A percentile compares a stretch with the other conserved stretches of the same genome.
Evolutionary conservation across 768 basidiomycete species (phyloP).

Genomic region (Mycena vulgaris): DNA sequence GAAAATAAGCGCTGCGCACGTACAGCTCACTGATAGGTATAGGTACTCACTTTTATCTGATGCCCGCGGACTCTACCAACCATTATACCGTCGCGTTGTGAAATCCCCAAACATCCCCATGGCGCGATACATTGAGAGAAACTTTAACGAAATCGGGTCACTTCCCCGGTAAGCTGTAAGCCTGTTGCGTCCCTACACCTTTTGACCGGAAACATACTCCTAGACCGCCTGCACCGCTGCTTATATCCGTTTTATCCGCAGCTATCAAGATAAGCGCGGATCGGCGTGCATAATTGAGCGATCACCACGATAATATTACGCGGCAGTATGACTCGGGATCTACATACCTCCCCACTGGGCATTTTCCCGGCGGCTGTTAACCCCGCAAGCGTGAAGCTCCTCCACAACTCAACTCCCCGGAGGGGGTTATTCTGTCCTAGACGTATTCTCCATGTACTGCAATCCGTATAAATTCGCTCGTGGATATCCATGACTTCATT

Average conservation of each 20-base stretch:
- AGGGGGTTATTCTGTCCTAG: background rate
- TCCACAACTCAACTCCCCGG: background rate
- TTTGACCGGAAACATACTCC: background rate
- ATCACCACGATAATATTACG: background rate
- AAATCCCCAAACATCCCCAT: background rate
- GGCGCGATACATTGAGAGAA: background rate
- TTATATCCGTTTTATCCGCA: conserved; percentile 13
- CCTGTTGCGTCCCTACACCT: background rate
- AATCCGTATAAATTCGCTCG: background rate
- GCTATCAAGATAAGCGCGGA: conserved; percentile 16
- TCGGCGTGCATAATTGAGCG: conserved; percentile 16
- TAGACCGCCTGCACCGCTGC: background rate
- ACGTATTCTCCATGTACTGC: background rate
- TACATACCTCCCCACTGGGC: background rate
- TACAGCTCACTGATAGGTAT: conserved; percentile 2
- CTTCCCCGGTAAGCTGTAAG: conserved; percentile 4
- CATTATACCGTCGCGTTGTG: background rate
- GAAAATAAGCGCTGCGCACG: background rate
- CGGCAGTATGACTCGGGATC: conserved; percentile 1
- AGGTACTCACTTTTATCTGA: background rate
- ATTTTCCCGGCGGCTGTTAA: conserved; percentile 24
- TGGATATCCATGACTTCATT: background rate
- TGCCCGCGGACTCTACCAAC: background rate
- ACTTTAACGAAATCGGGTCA: background rate
- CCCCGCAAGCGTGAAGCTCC: conserved; percentile 14